A percentile compares a stretch with the other conserved stretches of the same genome.
Conservation (phyloP, 1,284 basidiomycete species). For the Coniferiporia weirii region DNA sequence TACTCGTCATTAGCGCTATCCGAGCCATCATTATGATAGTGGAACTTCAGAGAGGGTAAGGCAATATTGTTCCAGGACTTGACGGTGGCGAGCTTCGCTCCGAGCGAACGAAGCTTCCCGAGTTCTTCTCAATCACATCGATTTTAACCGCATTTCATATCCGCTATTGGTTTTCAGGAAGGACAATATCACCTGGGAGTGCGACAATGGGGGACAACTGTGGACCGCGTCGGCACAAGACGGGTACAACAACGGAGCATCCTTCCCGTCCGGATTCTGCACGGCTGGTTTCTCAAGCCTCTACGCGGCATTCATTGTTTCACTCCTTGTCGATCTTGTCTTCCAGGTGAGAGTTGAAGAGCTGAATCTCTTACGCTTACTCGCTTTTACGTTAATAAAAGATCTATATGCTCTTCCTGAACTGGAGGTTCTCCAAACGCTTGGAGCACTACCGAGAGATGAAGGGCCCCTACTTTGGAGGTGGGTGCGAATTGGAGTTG, state of each 20-base stretch:
- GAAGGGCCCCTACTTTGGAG: constrained; percentile 58
- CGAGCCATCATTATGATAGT: constrained; percentile 73
- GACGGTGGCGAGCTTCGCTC: neutral
- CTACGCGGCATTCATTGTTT: constrained; percentile 63
- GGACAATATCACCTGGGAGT: constrained; percentile 72
- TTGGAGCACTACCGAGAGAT: constrained; percentile 60
- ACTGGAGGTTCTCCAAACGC: constrained; percentile 65
- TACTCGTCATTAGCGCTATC: constrained; percentile 61
- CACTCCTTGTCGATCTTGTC: constrained; percentile 58
- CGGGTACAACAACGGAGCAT: constrained; percentile 36
- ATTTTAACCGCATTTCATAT: constrained; percentile 17
- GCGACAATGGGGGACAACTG: constrained; percentile 65
- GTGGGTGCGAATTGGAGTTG: constrained; percentile 33
- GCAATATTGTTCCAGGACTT: constrained; percentile 3
- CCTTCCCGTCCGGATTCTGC: constrained; percentile 60
- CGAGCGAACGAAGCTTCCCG: constrained; percentile 17
- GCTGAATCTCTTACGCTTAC: constrained; percentile 2
- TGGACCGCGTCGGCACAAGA: constrained; percentile 50
- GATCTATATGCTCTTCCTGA: constrained; percentile 70
- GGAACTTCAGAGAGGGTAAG: constrained; percentile 63
- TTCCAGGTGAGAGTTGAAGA: constrained; percentile 51
- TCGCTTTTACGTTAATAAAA: constrained; percentile 28
- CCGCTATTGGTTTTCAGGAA: constrained; percentile 37
- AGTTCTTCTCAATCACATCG: constrained; percentile 15
- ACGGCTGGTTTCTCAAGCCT: constrained; percentile 57